Base-by-base conservation (phyloP, 1,139 yeast species). In the Lizanozyma gosingica region DNA sequence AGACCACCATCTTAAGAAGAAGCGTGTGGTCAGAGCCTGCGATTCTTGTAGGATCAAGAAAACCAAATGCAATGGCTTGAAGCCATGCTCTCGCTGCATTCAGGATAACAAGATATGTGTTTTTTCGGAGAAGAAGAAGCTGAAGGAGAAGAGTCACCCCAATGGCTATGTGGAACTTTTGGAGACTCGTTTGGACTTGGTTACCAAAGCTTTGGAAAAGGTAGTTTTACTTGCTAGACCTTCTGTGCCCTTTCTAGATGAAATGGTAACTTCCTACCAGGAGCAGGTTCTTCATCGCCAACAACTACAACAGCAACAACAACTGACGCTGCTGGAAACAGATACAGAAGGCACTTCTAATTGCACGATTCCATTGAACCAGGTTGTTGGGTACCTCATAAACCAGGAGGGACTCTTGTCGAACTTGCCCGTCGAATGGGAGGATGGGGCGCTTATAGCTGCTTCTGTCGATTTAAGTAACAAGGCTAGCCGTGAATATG, bases 21-120 rank as follows among this genome's bases (percentile, higher is more conserved):
- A 78, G 59, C 61, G 94, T 45, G 92, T 83, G 4, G 85, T 86
- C 35, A 83, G 82, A 54, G 94, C 94, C 4, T 83, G 94, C 52
- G 92, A 83, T 55, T 77, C 83, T 40, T 83, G 94, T 59, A 67
- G 90, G 39, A 74, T 81, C 53, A 81, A 81, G 54, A 82, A 80
- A 60, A 79, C 86, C 11, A 79, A 81, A 52, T 83, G 90, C 59
- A 87, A 83, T 49, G 94, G 94, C 15, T 73, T 76, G 47, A 80
- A 80, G 52, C 92, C 94, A 2, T 83, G 94, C 53, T 71, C 77
- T 35, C 68, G 83, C 40, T 83, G 94, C 55, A 61, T 73, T 9
- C 66, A 73, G 38, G 90, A 83, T 52, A 83, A 83, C 57, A 83
- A 81, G 56, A 71, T 83, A 35, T 83, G 94, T 59, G 80, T 84